Percentiles rank a stretch among this genome's conserved stretches.
phyloP scores from a whole-genome alignment of 768 basidiomycete genomes.

The Collybia sordida region DNA sequence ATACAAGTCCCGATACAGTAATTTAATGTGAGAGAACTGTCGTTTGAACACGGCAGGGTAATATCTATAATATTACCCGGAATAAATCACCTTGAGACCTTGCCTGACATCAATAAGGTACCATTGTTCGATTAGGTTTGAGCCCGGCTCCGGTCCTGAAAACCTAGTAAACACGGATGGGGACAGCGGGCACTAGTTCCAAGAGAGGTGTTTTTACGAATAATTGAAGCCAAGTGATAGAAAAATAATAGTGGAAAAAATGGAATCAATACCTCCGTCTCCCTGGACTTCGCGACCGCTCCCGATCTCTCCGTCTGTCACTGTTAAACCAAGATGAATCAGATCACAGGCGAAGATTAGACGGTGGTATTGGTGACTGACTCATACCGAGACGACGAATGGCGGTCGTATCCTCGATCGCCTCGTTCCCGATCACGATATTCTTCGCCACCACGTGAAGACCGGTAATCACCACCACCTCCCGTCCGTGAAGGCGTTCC shows the following conservation, averaged over 20 bases:
- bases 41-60: too few relatives aligned
- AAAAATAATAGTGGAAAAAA: slow-evolving; percentile 3
- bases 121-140: too few relatives aligned
- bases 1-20: too few relatives aligned
- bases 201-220: too few relatives aligned
- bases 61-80: too few relatives aligned
- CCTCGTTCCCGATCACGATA: slow-evolving; percentile 66
- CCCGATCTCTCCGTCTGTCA: slow-evolving; percentile 70
- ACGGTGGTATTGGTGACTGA: slow-evolving; percentile 39
- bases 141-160: background rate
- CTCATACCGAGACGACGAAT: slow-evolving; percentile 72
- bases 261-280: slow-evolving; percentile 54
- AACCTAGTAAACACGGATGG: slow-evolving; percentile 16
- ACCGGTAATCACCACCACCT: slow-evolving; percentile 50
- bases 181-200: background rate
- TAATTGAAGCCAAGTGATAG: background rate
- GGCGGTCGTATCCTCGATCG: slow-evolving; percentile 67
- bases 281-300: slow-evolving; percentile 73
- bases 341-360: slow-evolving; percentile 13
- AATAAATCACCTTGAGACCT: background rate
- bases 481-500: slow-evolving; percentile 36
- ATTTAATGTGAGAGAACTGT: too few relatives aligned
- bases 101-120: background rate
- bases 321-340: slow-evolving; percentile 35
- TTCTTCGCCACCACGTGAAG: slow-evolving; percentile 59